phyloP scores from a whole-genome alignment of 768 basidiomycete species.

The Lanmaoa pseudosensibilis region DNA sequence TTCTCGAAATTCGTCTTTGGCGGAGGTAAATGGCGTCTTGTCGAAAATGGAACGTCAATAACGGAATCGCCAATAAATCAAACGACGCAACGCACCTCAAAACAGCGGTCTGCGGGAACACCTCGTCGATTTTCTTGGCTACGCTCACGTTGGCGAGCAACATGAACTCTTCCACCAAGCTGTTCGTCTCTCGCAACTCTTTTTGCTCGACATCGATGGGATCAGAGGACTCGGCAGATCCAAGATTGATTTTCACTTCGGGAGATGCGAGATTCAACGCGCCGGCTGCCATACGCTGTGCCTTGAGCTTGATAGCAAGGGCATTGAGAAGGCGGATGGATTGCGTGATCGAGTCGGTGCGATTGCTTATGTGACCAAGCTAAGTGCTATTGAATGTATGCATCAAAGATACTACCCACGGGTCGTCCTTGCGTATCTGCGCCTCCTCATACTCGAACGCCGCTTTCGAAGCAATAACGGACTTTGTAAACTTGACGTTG shows the following conservation, averaged over 20 bases:
- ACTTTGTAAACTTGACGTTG: constrained; percentile 89
- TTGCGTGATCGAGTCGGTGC: constrained; percentile 77
- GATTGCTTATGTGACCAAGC: constrained; percentile 46
- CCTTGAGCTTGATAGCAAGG: constrained; percentile 83
- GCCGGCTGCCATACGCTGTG: constrained; percentile 89
- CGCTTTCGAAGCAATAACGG: constrained; percentile 93
- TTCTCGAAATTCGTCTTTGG: constrained; percentile 95
- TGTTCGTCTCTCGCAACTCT: constrained; percentile 89
- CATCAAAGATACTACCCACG: constrained; percentile 46
- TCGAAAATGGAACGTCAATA: not conserved
- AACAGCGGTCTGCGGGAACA: constrained; percentile 95
- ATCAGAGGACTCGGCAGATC: constrained; percentile 89
- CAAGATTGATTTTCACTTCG: constrained; percentile 95
- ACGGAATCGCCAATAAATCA: constrained; percentile 1
- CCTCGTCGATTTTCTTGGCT: constrained; percentile 86
- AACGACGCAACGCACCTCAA: constrained; percentile 52
- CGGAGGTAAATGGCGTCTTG: constrained; percentile 86
- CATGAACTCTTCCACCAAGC: constrained; percentile 99
- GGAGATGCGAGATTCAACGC: constrained; percentile 97
- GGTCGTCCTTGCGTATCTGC: constrained; percentile 89
- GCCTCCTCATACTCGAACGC: constrained; percentile 98
- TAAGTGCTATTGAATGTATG: not conserved
- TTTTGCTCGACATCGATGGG: constrained; percentile 98
- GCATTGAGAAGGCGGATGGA: constrained; percentile 87
- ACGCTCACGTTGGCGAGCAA: constrained; percentile 95